These are phyloP conservation scores for Metschnikowia noctiluminum DNA, from an alignment of 805 yeast species.

Conservation along the genomic window DNA sequence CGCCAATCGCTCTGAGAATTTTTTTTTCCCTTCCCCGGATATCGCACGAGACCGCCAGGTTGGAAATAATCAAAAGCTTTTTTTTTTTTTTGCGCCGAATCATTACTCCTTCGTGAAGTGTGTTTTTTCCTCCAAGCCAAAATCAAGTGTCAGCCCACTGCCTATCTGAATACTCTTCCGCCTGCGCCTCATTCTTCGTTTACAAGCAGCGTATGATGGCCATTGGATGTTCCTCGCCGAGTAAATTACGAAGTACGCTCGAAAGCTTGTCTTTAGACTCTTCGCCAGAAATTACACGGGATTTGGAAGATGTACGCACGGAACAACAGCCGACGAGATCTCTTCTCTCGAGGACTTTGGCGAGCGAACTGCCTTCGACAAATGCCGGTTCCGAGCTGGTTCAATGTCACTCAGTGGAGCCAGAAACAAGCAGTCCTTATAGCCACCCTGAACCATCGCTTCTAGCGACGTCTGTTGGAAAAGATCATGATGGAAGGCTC, in stretches of 20 bases:
- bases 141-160: no score
- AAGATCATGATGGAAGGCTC: conserved; percentile 36
- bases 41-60: background rate
- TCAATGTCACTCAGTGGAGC: conserved; percentile 2
- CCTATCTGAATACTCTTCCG: no score
- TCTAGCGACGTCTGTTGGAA: conserved; percentile 42
- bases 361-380: conserved; percentile 17
- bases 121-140: background rate
- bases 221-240: conserved; percentile 12
- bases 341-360: conserved; percentile 28
- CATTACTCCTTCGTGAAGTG: no score
- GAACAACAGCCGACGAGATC: conserved; percentile 17
- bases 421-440: conserved; percentile 21
- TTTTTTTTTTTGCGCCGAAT: background rate
- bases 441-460: conserved; percentile 46
- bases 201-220: conserved; percentile 5
- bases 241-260: conserved; percentile 17
- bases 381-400: conserved; percentile 1
- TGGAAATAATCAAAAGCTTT: background rate
- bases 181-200: background rate
- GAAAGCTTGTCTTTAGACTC: conserved; percentile 15
- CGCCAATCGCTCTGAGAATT: background rate
- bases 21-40: conserved; percentile 7
- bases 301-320: conserved; percentile 2
- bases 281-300: conserved; percentile 5